These are phyloP conservation scores for Starmerella stellata DNA, from an alignment of 805 yeast species.

Conservation along the genomic window DNA sequence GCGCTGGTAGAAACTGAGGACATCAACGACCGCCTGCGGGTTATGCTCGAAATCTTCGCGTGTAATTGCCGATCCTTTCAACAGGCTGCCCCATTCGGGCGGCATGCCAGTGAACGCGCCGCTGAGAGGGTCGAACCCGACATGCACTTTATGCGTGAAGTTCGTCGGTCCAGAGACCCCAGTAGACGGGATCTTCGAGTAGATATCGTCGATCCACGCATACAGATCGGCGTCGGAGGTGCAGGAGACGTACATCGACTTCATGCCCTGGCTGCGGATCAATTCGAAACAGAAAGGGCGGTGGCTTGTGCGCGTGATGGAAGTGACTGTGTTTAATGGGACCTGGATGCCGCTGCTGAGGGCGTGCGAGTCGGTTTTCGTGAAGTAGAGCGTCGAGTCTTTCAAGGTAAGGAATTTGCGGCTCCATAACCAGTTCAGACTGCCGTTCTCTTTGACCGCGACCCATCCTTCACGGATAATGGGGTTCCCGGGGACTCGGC, in stretches of 20 bases:
- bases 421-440: conserved; percentile 74
- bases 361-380: conserved; percentile 38
- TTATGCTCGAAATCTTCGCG: conserved; percentile 74
- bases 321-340: conserved; percentile 40
- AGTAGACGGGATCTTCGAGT: conserved; percentile 25
- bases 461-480: conserved; percentile 57
- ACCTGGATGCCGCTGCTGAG: conserved; percentile 22
- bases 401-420: conserved; percentile 63
- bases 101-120: conserved; percentile 89
- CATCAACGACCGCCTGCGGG: conserved; percentile 87
- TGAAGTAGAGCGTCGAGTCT: conserved; percentile 57
- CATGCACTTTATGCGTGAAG: conserved; percentile 90
- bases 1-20: conserved; percentile 52
- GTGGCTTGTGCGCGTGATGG: conserved; percentile 48
- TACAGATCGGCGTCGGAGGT: conserved; percentile 64
- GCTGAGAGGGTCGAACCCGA: conserved; percentile 65
- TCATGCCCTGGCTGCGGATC: conserved; percentile 28
- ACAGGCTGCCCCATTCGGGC: conserved; percentile 71
- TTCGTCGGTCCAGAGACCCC: conserved; percentile 81
- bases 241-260: conserved; percentile 54
- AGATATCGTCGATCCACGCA: conserved; percentile 81
- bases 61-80: conserved; percentile 74
- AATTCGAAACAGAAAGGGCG: conserved; percentile 73
- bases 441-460: conserved; percentile 78
- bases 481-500: conserved; percentile 4